Conservation (phyloP, 192 early-diverging fungal genomes). For the Backusella tuberculispora region DNA sequence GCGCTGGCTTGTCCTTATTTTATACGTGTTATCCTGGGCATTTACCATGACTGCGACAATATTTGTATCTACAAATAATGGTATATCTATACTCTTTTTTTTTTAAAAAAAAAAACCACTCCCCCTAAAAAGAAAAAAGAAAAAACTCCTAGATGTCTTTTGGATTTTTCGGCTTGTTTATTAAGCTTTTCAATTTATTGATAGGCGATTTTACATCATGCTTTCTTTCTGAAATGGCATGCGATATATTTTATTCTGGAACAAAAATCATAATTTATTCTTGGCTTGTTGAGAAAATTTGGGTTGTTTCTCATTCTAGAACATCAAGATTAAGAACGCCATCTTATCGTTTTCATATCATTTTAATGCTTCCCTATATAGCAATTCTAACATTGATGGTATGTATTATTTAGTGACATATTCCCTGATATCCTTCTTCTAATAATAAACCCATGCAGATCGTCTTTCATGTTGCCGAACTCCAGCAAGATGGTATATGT, state of each 20-base stretch:
- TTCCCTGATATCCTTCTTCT: neutral
- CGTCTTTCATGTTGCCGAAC: slow-evolving; percentile 28
- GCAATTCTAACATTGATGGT: slow-evolving; percentile 43
- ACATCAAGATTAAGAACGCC: slow-evolving; percentile 30
- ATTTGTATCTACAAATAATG: slow-evolving; percentile 48
- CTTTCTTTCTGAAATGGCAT: slow-evolving; percentile 40
- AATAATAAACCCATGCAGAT: slow-evolving; percentile 20
- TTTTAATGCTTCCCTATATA: slow-evolving; percentile 37
- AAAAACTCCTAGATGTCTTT: too few species aligned
- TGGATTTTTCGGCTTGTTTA: too few species aligned
- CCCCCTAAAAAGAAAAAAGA: too few species aligned
- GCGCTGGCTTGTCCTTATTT: slow-evolving; percentile 39
- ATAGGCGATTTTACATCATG: slow-evolving; percentile 40
- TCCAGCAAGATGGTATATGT: slow-evolving; percentile 32
- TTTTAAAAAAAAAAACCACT: too few species aligned
- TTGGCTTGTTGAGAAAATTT: slow-evolving; percentile 44
- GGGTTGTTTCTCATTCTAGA: slow-evolving; percentile 34
- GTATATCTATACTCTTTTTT: too few species aligned
- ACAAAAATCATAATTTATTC: slow-evolving; percentile 50
- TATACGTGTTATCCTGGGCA: slow-evolving; percentile 49
- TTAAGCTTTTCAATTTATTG: neutral
- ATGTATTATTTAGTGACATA: neutral
- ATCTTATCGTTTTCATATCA: slow-evolving; percentile 35
- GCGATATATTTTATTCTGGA: slow-evolving; percentile 47
- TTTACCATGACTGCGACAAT: slow-evolving; percentile 44